Base-by-base conservation (phyloP, 148 eudicot genomes). In the Diospyros lotus region DNA sequence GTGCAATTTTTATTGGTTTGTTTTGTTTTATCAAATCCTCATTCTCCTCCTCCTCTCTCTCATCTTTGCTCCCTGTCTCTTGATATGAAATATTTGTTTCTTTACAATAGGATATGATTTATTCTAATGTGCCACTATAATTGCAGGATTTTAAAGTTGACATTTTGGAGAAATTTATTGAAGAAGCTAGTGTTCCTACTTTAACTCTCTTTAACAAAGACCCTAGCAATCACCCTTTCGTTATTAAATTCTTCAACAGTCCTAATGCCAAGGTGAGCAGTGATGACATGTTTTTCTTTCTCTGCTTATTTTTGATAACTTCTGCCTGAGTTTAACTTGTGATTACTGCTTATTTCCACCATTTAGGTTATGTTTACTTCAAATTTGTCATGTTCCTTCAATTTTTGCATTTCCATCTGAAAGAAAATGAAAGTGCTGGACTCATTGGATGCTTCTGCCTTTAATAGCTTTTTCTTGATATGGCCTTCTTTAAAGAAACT, bases 121-220 rank as follows among this genome's bases (percentile, higher is more conserved):
- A 39, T 60, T 55, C 51, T 50, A 54, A 64, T 72, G 39, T 70
- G 17, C 17, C 18, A 18, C 54, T 64, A 41, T 66, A 38, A 41
- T 48, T 76, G 66, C 76, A 94, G 97, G 89, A 86, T 82, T 95
- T 95, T 64, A 77, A 88, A 50, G 58, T 86, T 28, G 93, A 83
- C 58, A 88, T 91, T 60, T 69, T 79, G 28, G 88, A 82, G 88
- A 88, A 88, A 77, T 92, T 88, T 63, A 82, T 95, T 41, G 84
- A 86, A 78, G 84, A 78, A 73, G 77, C 88, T 72, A 90, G 87
- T 64, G 62, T 74, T 28, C 97, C 97, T 53, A 79, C 85, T 64
- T 87, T 95, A 48, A 80, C 90, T 41, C 79, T 85, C 50, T 89
- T 83, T 59, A 80, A 86, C 81, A 79, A 77, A 70, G 93, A 88